phyloP scores from a whole-genome alignment of 495 filamentous ascomycete genomes.

The Emericellopsis terricola region DNA sequence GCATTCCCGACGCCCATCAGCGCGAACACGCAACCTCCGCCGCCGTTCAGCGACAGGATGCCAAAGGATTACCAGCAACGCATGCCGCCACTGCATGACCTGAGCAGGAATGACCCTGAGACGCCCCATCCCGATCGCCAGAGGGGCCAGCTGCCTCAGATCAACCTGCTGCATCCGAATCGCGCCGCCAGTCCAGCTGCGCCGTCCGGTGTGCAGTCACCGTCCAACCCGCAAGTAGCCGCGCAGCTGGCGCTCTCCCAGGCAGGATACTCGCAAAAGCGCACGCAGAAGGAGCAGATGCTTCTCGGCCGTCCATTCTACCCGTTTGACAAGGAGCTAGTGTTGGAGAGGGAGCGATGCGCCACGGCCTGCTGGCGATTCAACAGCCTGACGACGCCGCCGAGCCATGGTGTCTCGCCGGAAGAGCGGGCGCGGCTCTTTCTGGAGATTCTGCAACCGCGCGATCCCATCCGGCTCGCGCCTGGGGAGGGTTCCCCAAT shows the following conservation, averaged over 20 bases:
- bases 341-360: slow-evolving; percentile 76
- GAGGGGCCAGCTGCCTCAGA: slow-evolving; percentile 12
- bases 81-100: slow-evolving; percentile 35
- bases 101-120: slow-evolving; percentile 28
- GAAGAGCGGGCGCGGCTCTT: slow-evolving; percentile 69
- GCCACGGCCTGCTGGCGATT: slow-evolving; percentile 71
- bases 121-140: slow-evolving; percentile 12
- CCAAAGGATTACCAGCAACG: slow-evolving; percentile 34
- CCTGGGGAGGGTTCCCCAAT: slow-evolving; percentile 27
- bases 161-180: slow-evolving; percentile 26
- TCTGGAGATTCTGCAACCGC: slow-evolving; percentile 45
- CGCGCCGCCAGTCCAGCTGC: slow-evolving; percentile 24
- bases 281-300: slow-evolving; percentile 91
- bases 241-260: slow-evolving; percentile 42
- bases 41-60: slow-evolving; percentile 26
- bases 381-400: slow-evolving; percentile 67
- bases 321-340: slow-evolving; percentile 57
- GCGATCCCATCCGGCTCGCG: slow-evolving; percentile 27
- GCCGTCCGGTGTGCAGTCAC: slow-evolving; percentile 6
- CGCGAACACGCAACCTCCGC: slow-evolving; percentile 19
- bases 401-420: slow-evolving; percentile 51
- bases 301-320: slow-evolving; percentile 63
- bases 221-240: slow-evolving; percentile 32
- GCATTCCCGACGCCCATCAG: slow-evolving; percentile 36
- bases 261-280: slow-evolving; percentile 23